phyloP scores from a whole-genome alignment of 2,329 filamentous ascomycete species.

The Fusarium annulatum region DNA sequence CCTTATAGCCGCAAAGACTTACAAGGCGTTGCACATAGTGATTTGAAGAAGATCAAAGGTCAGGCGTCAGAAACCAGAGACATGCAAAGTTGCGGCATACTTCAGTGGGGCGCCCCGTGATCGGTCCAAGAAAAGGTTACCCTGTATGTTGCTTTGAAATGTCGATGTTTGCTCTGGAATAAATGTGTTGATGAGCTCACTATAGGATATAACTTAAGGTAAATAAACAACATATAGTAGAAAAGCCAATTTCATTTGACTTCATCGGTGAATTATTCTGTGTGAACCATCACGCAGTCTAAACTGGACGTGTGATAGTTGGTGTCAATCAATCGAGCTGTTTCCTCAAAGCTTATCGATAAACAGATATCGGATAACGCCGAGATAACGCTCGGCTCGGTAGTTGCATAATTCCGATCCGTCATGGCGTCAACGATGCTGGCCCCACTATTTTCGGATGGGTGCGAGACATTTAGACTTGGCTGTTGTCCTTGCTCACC shows the following conservation, averaged over 20 bases:
- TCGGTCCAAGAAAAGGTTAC: background rate
- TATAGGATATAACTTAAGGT: no score
- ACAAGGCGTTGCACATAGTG: background rate
- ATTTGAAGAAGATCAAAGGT: background rate
- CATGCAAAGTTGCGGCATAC: no score
- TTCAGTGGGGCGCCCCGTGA: no score
- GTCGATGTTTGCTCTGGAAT: background rate
- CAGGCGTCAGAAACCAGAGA: background rate
- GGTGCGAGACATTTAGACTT: background rate
- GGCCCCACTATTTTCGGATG: background rate
- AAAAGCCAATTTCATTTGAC: accelerated
- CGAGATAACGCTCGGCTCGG: background rate
- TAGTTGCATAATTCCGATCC: background rate
- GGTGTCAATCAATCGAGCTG: no score
- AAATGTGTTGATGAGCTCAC: accelerated
- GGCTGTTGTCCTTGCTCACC: no score
- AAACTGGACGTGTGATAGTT: no score
- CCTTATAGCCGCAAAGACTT: background rate
- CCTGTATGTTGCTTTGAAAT: background rate
- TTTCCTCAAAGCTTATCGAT: background rate
- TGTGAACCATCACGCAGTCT: no score
- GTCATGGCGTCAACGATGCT: background rate
- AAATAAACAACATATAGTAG: no score
- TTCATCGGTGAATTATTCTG: no score
- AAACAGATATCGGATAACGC: accelerated